Evolutionary conservation across 148 eudicot species (phyloP), one percentile per base, ranked within the genome.

Genomic region (Talinum fruticosum): DNA sequence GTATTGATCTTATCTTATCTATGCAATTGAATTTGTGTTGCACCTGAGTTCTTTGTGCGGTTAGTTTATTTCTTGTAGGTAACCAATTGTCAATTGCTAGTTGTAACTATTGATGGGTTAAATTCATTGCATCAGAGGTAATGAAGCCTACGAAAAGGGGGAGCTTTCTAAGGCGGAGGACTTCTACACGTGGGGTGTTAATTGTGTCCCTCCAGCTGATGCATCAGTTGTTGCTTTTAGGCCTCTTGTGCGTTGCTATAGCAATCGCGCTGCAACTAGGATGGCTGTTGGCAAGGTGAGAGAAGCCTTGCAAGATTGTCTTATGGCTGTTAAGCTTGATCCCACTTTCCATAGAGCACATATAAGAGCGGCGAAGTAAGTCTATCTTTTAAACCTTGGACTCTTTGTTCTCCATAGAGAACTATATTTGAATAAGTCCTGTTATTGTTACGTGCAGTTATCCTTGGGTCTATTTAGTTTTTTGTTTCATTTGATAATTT

Each of bases 331-430:
- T 88, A 78, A 86, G 70, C 79, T 92, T 65, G 94, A 92, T 81
- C 89, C 97, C 30, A 73, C 79, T 78, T 92, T 92, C 82, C 85
- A 83, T 51, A 95, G 91, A 86, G 96, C 86, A 68, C 89, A 79
- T 67, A 82, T 91, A 76, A 86, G 97, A 86, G 96, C 99, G 83
- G 99, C 92, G 78, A 95, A 90, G 99, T 95, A 91, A 86, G 91
- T 71, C 35, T 16, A 62, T 66, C 33, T 10, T 45, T 74, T 45
- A 19, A 35, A 61, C 24, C 21, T 74, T 76, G n/a, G 30, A 12
- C 32, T 47, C 53, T 8, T 18, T 64, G 12, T 35, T 41, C 21
- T n/a, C 33, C 54, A 18, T 49, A 23, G n/a, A 32, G 12, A 69
- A 54, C 32, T 5, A 15, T 70, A 18, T 6, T 34, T 54, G 49